Base-by-base conservation (phyloP, 768 basidiomycete species). In the Psilocybe cyanescens region DNA sequence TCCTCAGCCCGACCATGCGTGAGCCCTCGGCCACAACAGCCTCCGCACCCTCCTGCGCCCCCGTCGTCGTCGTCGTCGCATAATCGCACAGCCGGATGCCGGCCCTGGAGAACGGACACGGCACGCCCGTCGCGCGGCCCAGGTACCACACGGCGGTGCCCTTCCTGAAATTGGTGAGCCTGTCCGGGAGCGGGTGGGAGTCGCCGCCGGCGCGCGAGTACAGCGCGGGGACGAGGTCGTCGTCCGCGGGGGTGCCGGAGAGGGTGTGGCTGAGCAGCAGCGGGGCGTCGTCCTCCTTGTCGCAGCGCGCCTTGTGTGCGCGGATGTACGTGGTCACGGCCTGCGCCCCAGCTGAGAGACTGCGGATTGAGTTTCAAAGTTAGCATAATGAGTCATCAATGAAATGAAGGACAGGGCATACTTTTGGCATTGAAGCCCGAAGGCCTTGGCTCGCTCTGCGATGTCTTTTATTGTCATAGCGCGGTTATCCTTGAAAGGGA, bases 381-480 rank as follows among this genome's bases (percentile, higher is more conserved):
- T 19, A 37, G 14, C 14, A 24, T 8, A 37, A 54, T 59, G 64
- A 63, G 37, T 57, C 41, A 72, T 44, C 37, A 28, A 57, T 24
- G 60, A 59, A 46, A 48, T 57, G 47, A 45, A 56, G 37, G 55
- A 45, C 46, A 55, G 60, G 73, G 24, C 73, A 62, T 65, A 93
- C 91, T 90, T 92, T 78, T 91, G 89, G 73, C 90, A 91, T 60
- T 83, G 77, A 17, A 92, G 79, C 54, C 91, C 91, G 68, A 80
- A 83, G 63, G 76, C 78, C 64, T 86, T 79, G 39, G 86, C 81
- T 76, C 87, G 84, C 67, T 92, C 89, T 33, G 91, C 87, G 57
- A 93, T 85, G 77, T 93, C 91, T 73, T 92, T 93, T 77, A 92
- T 89, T 45, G 91, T 92, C 87, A 92, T 90, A 50, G 91, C 91